A percentile compares a stretch with the other conserved stretches of the same genome.
Conservation (phyloP, 2,329 filamentous ascomycete species). For the Metarhizium album region DNA sequence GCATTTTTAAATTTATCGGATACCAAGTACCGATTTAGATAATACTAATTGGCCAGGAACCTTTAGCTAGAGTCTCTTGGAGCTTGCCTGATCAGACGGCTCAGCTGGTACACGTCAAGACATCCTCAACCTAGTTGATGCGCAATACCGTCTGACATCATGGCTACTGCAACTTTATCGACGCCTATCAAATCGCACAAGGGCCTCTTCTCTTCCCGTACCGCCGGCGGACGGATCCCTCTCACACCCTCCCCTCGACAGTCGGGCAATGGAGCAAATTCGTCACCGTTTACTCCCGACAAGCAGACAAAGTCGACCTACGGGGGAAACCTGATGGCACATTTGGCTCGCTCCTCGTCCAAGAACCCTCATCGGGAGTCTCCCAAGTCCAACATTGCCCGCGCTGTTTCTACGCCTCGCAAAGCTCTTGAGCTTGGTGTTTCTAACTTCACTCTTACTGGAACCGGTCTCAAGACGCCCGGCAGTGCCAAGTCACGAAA, state of each 20-base stretch:
- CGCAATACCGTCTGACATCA: constrained; percentile 34
- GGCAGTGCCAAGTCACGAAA: constrained; percentile 47
- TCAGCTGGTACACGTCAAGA: constrained; percentile 36
- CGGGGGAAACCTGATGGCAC: constrained; percentile 66
- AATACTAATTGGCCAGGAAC: constrained; percentile 42
- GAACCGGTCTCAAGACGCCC: constrained; percentile 63
- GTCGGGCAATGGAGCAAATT: constrained; percentile 45
- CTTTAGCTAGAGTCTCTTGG: constrained; percentile 51
- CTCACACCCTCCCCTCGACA: constrained; percentile 83
- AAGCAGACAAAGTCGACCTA: constrained; percentile 63
- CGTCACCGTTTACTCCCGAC: constrained; percentile 71
- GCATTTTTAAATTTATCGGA: constrained; percentile 35
- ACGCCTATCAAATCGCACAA: constrained; percentile 93
- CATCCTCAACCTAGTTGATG: constrained; percentile 11
- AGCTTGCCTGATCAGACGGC: constrained; percentile 35
- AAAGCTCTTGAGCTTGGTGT: constrained; percentile 79
- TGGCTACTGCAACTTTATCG: constrained; percentile 73
- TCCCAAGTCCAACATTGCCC: constrained; percentile 92
- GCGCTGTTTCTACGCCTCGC: constrained; percentile 62
- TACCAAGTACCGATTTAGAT: constrained; percentile 28
- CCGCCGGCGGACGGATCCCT: constrained; percentile 89
- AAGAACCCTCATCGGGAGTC: constrained; percentile 69
- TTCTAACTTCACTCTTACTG: constrained; percentile 84
- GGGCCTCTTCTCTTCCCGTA: constrained; percentile 83
- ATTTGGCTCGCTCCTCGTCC: constrained; percentile 60